Evolutionary conservation across 169 alveolate genomes (phyloP), one percentile per base, ranked within the genome.

Genomic region (Eimeria acervulina): DNA sequence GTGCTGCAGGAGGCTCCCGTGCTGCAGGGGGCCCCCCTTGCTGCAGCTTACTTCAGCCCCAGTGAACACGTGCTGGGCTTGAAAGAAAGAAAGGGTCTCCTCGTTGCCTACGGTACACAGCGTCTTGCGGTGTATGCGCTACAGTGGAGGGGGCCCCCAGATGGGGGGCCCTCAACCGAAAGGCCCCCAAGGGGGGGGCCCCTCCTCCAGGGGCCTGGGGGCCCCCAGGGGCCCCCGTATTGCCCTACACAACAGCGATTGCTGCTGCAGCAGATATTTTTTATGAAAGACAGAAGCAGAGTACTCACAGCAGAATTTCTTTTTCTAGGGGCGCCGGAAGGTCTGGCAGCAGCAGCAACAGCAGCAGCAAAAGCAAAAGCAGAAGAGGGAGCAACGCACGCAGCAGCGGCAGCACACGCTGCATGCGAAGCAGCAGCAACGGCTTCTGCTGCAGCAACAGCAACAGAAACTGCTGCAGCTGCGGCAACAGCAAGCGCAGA

Each of bases 11-110:
- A 66, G 78, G 78, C 78, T 31, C 78, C 36, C 19, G 10, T 21
- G 36, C 44, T 7, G 13, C 44, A 36, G 87, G 87, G 26, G 33
- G n/a, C 87, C 87, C 87, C 87, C 87, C 87, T 76, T 40, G 61
- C 87, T 40, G 87, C 87, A 38, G 87, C 38, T 4, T 76, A 38
- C 59, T 76, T 76, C 52, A 36, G 87, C 31, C 87, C 87, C 17
- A 76, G 87, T 31, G 87, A 76, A 2, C 87, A 76, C 21, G 61
- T 76, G 19, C n/a, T 33, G 5, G 87, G 87, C 61, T 61, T 76
- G 15, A 76, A 0, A 76, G 87, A 76, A 36, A 8, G 59, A 7
- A 12, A 61, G 61, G 87, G 87, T 5, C 87, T 76, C 17, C 87
- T 76, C 31, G 31, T 23, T 26, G 87, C 87, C 28, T 76, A 33